Base-by-base conservation (phyloP, 2,329 filamentous ascomycete species). In the Colletotrichum aenigma region DNA sequence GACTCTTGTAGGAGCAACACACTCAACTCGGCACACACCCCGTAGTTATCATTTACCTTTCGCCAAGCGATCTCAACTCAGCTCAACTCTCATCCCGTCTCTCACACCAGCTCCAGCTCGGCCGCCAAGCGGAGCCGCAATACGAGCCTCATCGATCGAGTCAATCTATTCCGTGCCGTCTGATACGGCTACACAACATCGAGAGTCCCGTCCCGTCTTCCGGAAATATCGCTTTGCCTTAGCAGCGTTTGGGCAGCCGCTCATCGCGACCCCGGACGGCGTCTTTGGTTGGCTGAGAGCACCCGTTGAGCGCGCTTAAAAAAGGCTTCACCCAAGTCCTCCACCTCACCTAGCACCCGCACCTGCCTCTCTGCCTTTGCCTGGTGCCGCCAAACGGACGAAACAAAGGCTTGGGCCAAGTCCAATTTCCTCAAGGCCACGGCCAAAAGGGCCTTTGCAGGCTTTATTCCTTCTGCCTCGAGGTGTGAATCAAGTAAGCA, bases 161-260 rank as follows among this genome's bases (percentile, higher is more conserved):
- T 60, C 48, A 67, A 34, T 55, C 28, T 71, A 55, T 52, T 62
- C 28, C 38, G 30, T 66, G 32, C 65, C 30, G 21, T 62, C 5
- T 15, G 24, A 28, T 36, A 66, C 62, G 71, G 66, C 71, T 64
- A 71, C 55, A 75, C 71, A 28, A 10, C 55, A 52, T 62, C 65
- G 12, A 69, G 58, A 74, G 70, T 58, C 55, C 66, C 61, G 48
- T 71, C 16, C 16, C 52, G 43, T 26, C 21, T 15, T 62, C 74
- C 74, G 52, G 52, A 70, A 76, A 71, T 75, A 75, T 67, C 71
- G 38, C 55, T n/a, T 61, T 76, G 71, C 74, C 66, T 75, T 75
- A 71, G 74, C 76, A 75, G 71, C 65, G 76, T 78, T 78, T 78
- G 76, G 55, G 75, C 71, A 77, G 66, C 71, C 76, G 76, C 76